Conservation (phyloP, 1,284 basidiomycete genomes). For the Trichosporon asahii region DNA sequence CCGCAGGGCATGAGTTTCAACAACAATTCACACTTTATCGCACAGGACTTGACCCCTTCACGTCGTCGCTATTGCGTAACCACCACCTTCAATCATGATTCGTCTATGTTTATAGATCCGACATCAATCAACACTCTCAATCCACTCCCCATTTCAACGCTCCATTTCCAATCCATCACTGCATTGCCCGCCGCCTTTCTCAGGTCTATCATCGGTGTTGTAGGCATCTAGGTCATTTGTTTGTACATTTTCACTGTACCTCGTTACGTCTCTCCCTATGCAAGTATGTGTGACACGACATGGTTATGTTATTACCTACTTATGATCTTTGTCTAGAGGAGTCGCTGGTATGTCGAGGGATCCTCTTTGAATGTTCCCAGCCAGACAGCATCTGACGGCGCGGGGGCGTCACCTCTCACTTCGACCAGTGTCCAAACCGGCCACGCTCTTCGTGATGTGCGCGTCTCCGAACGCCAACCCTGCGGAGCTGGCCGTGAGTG, state of each 20-base stretch:
- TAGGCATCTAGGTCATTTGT: slow-evolving; percentile 4
- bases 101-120: too few species aligned
- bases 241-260: slow-evolving; percentile 5
- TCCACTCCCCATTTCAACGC: background rate
- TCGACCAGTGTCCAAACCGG: background rate
- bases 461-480: background rate
- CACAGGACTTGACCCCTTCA: too few species aligned
- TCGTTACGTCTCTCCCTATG: background rate
- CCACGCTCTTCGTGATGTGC: background rate
- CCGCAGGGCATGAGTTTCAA: background rate
- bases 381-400: background rate
- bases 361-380: background rate
- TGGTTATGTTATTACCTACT: background rate
- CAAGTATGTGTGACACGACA: background rate
- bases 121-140: background rate
- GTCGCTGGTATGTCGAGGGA: background rate
- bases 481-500: background rate
- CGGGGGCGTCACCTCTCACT: background rate
- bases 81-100: too few species aligned
- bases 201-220: background rate
- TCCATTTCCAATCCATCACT: slow-evolving; percentile 1
- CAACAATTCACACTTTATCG: too few species aligned
- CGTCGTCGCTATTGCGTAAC: background rate
- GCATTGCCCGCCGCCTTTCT: slow-evolving; percentile 1
- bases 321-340: background rate